Evolutionary conservation across 352 stramenopile species (phyloP).

Genomic region (Phytophthora rubi): DNA sequence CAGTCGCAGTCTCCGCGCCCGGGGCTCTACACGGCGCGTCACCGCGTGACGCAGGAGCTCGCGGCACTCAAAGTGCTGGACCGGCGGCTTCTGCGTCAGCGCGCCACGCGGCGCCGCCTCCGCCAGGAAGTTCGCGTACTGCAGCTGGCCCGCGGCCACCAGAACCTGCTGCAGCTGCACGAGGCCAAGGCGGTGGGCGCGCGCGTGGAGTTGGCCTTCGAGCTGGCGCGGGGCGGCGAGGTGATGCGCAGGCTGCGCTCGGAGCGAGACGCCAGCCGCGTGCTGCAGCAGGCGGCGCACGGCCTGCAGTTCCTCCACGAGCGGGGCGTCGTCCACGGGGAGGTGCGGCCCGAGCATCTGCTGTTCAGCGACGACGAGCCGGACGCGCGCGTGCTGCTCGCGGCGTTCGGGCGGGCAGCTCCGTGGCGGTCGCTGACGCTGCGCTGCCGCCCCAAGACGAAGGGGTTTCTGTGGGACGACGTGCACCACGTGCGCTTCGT

Average conservation of each 20-base stretch:
- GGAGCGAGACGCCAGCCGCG: conserved; percentile 64
- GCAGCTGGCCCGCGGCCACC: conserved; percentile 49
- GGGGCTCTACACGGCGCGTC: conserved; percentile 68
- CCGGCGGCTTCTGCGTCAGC: conserved; percentile 52
- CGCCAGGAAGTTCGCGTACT: conserved; percentile 76
- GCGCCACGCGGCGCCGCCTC: conserved; percentile 56
- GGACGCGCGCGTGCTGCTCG: conserved; percentile 66
- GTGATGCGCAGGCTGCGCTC: conserved; percentile 59
- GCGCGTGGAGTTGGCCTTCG: conserved; percentile 78
- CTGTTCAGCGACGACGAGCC: conserved; percentile 74
- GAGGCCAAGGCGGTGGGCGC: conserved; percentile 53
- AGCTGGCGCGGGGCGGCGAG: conserved; percentile 70
- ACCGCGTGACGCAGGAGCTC: conserved; percentile 66
- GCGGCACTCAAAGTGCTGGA: conserved; percentile 78
- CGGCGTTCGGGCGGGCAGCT: conserved; percentile 66
- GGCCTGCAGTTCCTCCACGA: conserved; percentile 70
- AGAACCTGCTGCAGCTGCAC: conserved; percentile 73
- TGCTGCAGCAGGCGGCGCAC: conserved; percentile 47
- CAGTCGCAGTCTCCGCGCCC: conserved; percentile 22
- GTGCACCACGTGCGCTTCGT: conserved; percentile 66
- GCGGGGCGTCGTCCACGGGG: conserved; percentile 60
- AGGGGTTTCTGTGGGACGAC: conserved; percentile 63
- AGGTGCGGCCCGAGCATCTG: conserved; percentile 78
- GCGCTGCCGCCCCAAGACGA: conserved; percentile 22
- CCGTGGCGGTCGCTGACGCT: conserved; percentile 49